phyloP scores from a whole-genome alignment of 2,329 filamentous ascomycete genomes.

The Drechslerella coelobrocha region DNA sequence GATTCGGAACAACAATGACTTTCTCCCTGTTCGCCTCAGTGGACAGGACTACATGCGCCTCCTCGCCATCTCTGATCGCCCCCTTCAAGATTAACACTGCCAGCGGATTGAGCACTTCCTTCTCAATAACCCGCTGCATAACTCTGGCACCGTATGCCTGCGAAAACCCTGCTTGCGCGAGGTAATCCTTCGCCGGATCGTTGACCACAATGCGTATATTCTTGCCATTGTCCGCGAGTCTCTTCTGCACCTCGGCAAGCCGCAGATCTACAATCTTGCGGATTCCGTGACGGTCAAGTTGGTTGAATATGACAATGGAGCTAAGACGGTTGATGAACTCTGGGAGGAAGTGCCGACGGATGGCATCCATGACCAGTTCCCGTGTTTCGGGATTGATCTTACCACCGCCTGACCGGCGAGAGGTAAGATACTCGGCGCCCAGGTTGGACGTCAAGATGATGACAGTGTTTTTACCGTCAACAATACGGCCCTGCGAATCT shows the following conservation, averaged over 20 bases:
- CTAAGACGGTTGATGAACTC: constrained; percentile 99
- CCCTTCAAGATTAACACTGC: constrained; percentile 90
- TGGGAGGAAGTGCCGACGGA: constrained; percentile 95
- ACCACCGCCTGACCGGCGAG: constrained; percentile 69
- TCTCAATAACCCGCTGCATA: constrained; percentile 87
- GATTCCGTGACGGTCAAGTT: constrained; percentile 86
- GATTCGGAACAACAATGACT: constrained; percentile 82
- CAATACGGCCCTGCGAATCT: constrained; percentile 91
- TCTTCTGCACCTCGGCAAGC: constrained; percentile 85
- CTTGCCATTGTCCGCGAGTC: constrained; percentile 81
- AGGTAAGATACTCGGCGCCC: constrained; percentile 81
- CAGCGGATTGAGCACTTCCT: constrained; percentile 91
- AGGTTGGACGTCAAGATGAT: constrained; percentile 99
- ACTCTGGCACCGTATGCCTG: constrained; percentile 94
- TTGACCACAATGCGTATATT: constrained; percentile 85
- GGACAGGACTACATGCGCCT: constrained; percentile 74
- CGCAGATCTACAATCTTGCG: constrained; percentile 94
- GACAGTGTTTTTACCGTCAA: constrained; percentile 97
- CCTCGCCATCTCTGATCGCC: constrained; percentile 83
- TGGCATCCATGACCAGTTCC: constrained; percentile 86
- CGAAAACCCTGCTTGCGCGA: constrained; percentile 89
- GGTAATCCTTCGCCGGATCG: constrained; percentile 87
- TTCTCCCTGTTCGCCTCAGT: constrained; percentile 68
- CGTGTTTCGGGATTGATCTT: constrained; percentile 83
- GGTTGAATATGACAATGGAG: constrained; percentile 97